Conservation (phyloP, 2,329 filamentous ascomycete species). For the Sporothrix humicola region DNA sequence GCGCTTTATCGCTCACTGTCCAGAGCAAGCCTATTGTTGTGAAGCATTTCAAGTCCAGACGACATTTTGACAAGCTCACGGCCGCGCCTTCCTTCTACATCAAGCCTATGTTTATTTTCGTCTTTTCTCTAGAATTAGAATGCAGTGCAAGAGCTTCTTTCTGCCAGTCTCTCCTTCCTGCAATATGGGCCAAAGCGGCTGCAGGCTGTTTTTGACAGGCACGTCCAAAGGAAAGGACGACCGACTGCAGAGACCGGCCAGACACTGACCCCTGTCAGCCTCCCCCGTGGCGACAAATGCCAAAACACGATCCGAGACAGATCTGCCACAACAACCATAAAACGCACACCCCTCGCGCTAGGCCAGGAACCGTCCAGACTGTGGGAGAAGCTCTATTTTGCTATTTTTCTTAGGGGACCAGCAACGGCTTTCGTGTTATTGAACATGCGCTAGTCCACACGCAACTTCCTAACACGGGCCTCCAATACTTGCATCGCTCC, state of each 20-base stretch:
- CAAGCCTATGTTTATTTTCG: neutral
- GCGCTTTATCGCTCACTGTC: neutral
- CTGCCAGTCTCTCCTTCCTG: neutral
- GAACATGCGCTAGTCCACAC: neutral
- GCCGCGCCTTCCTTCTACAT: slow-evolving; percentile 2
- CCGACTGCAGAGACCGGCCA: neutral
- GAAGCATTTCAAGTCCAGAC: slow-evolving; percentile 4
- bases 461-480: slow-evolving; percentile 9
- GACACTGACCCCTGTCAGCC: slow-evolving; percentile 22
- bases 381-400: neutral
- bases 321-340: slow-evolving; percentile 51
- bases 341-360: slow-evolving; percentile 19
- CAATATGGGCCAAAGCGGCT: slow-evolving; percentile 6
- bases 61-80: slow-evolving; percentile 10
- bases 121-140: neutral
- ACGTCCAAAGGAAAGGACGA: neutral
- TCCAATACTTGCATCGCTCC: neutral
- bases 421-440: slow-evolving; percentile 5
- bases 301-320: slow-evolving; percentile 59
- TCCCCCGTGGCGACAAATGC: slow-evolving; percentile 39
- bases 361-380: neutral
- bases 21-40: neutral
- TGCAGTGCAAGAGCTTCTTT: neutral
- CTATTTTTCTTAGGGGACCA: neutral
- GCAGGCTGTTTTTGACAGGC: slow-evolving; percentile 16